Evolutionary conservation across 345 rosid genomes (phyloP), one percentile per base, ranked within the genome.

Genomic region (Boechera divaricarpa): DNA sequence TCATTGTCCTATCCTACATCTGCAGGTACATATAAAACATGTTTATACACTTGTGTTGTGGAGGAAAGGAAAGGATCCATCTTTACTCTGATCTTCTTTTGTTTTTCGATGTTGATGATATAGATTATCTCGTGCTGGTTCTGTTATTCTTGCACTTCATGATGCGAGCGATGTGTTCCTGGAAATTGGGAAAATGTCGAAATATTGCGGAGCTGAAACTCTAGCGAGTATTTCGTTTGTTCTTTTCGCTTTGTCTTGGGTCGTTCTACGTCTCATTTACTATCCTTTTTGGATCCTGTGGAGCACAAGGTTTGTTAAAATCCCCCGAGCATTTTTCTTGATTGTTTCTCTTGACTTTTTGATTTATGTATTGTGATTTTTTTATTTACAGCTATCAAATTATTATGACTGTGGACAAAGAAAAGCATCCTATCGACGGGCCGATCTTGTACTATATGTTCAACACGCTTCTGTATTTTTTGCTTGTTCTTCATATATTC

Each of bases 241-340:
- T 82, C 85, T 88, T 69, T 96, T 96, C 78, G 95, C 90, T 36
- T 79, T 93, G 77, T 91, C 98, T 24, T 96, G 97, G 97, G 65
- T 91, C 72, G 44, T 90, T 72, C 84, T 96, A 70, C 98, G 99
- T 58, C 97, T 96, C 68, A 84, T 91, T 64, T 96, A 90, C 83
- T 96, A 73, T 76, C 99, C 99, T 62, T 96, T 93, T 72, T 96
- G 99, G 99, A 67, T 96, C 82, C 88, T 96, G 57, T 91, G 99
- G 99, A 96, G 99, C 78, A 96, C 99, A 66, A 96, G 99, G 99
- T 96, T 80, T 31, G 87, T 79, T 38, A 36, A 44, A 31, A 52
- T 66, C 63, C 55, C 68, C 6, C 35, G 29, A 15, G 15, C 31
- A 12, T 52, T 60, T 59, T 32, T 68, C 76, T 58, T 77, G 61